A percentile compares a stretch with the other conserved stretches of the same genome.
Evolutionary conservation across 2,329 filamentous ascomycete genomes (phyloP).

Genomic region (Microsporum ferrugineum): DNA sequence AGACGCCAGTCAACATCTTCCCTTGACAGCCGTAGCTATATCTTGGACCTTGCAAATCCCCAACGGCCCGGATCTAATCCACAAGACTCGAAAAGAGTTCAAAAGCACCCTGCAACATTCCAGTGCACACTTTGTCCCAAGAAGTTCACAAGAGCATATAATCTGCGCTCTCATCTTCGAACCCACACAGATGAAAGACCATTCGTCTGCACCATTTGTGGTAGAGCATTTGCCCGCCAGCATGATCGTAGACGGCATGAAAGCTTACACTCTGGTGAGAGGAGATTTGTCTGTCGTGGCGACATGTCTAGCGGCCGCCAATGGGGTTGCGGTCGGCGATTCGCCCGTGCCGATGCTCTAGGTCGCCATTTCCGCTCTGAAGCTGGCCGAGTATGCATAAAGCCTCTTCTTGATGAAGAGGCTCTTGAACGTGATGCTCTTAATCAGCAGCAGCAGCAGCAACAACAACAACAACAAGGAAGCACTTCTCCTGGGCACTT

Average conservation of each 20-base stretch:
- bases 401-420: slow-evolving; percentile 92
- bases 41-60: slow-evolving; percentile 82
- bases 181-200: slow-evolving; percentile 96
- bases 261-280: slow-evolving; percentile 89
- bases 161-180: slow-evolving; percentile 83
- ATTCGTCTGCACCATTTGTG: slow-evolving; percentile 93
- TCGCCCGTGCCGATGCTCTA: slow-evolving; percentile 88
- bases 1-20: slow-evolving; percentile 37
- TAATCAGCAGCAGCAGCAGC: slow-evolving; percentile 61
- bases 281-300: slow-evolving; percentile 95
- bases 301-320: slow-evolving; percentile 69
- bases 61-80: slow-evolving; percentile 58
- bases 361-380: slow-evolving; percentile 92
- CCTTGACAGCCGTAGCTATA: slow-evolving; percentile 56
- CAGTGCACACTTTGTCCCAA: slow-evolving; percentile 91
- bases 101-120: slow-evolving; percentile 96
- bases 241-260: slow-evolving; percentile 97
- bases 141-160: slow-evolving; percentile 91
- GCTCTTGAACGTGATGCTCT: slow-evolving; percentile 65
- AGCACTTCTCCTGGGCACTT: slow-evolving; percentile 42
- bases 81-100: slow-evolving; percentile 63
- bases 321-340: slow-evolving; percentile 89
- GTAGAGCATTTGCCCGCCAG: slow-evolving; percentile 93
- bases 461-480: slow-evolving; percentile 45
- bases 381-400: slow-evolving; percentile 91